These are phyloP conservation scores for Limtongia smithiae DNA, from an alignment of 805 yeast genomes.

Conservation along the genomic window DNA sequence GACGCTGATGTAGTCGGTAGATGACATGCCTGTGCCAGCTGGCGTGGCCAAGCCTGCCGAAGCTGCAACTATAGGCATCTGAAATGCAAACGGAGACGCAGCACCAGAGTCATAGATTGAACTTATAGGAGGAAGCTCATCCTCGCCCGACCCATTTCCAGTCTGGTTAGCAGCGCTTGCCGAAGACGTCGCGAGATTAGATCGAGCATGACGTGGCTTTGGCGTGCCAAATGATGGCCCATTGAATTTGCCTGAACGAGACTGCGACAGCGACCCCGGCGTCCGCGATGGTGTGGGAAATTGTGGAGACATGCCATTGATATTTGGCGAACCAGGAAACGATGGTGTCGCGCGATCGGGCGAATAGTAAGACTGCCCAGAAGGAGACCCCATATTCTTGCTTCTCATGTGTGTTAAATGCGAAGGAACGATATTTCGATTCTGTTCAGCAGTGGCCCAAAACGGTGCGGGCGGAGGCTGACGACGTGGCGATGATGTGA, in stretches of 20 bases:
- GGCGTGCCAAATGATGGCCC: slow-evolving; percentile 32
- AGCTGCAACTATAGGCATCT: slow-evolving; percentile 12
- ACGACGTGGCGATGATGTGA: slow-evolving; percentile 13
- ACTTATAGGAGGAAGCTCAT: slow-evolving; percentile 25
- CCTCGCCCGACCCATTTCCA: slow-evolving; percentile 1
- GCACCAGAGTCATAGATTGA: slow-evolving; percentile 26
- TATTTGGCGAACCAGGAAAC: not conserved
- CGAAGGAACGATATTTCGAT: slow-evolving; percentile 18
- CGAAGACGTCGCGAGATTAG: not conserved
- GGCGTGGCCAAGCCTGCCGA: no score
- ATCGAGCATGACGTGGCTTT: slow-evolving; percentile 15
- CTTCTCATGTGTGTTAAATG: slow-evolving; percentile 23
- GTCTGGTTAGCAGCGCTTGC: not conserved
- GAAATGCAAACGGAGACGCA: slow-evolving; percentile 26
- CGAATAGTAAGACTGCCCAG: not conserved
- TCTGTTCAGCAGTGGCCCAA: slow-evolving; percentile 14
- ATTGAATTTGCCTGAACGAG: slow-evolving; percentile 23
- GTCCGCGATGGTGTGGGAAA: no score
- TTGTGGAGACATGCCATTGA: not conserved
- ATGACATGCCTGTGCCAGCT: no score
- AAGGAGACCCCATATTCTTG: slow-evolving; percentile 5
- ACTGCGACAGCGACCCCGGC: not conserved
- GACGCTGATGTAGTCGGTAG: not conserved
- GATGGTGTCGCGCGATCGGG: slow-evolving; percentile 1
- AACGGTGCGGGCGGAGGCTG: slow-evolving; percentile 18